Conservation (phyloP, 345 rosid genomes). For the Lagerstroemia speciosa region DNA sequence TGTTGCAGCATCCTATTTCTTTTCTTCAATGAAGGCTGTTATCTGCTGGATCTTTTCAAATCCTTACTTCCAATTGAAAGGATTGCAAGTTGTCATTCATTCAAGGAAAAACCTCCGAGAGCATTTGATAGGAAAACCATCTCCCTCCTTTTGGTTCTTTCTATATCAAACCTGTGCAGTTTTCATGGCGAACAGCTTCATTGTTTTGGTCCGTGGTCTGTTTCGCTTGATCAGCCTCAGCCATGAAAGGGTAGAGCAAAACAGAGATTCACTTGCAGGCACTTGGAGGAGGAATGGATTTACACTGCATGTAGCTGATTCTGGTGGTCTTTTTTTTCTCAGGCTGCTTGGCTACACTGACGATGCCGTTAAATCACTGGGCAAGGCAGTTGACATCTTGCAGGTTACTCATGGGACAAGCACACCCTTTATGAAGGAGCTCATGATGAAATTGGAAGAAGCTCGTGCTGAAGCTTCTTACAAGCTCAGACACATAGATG, state of each 20-base stretch:
- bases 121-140: not conserved
- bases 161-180: not conserved
- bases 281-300: not conserved
- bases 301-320: not conserved
- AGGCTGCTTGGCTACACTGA: conserved; percentile 72
- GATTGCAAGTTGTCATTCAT: not conserved
- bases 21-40: too few relatives aligned
- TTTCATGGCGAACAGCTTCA: not conserved
- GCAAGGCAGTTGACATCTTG: conserved; percentile 50
- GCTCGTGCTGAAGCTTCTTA: conserved; percentile 78
- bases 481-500: conserved; percentile 27
- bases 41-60: not conserved
- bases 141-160: not conserved
- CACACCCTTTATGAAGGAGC: conserved; percentile 64
- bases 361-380: conserved; percentile 51
- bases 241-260: too few relatives aligned
- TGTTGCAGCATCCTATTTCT: not conserved
- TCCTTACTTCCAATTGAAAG: not conserved
- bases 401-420: conserved; percentile 60
- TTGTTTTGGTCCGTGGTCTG: not conserved
- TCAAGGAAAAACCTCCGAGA: not conserved
- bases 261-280: not conserved
- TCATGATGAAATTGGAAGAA: conserved; percentile 65
- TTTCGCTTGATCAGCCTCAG: too few relatives aligned
- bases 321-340: conserved; percentile 7